These are phyloP conservation scores for Penicillium canariense DNA, from an alignment of 495 filamentous ascomycete species.

Conservation along the genomic window DNA sequence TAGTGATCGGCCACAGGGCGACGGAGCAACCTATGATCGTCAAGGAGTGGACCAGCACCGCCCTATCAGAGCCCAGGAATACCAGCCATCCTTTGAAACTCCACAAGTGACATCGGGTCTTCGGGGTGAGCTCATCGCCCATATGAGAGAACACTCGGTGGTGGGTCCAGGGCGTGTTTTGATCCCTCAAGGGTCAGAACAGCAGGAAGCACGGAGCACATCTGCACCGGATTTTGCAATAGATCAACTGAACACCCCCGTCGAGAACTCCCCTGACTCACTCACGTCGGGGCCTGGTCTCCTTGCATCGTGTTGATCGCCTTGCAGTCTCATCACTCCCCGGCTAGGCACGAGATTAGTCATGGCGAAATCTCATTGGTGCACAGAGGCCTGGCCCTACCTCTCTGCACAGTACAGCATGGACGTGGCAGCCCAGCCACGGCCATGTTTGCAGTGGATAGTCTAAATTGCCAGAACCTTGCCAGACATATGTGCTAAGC, in stretches of 20 bases:
- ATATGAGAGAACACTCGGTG: neutral
- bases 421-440: no score
- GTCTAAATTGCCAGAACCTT: no score
- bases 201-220: neutral
- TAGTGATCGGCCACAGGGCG: conserved; percentile 2
- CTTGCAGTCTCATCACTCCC: neutral
- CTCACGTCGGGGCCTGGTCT: neutral
- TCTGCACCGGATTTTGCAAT: neutral
- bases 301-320: neutral
- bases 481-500: no score
- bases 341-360: neutral
- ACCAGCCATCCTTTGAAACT: neutral
- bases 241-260: neutral
- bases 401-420: no score
- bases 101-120: neutral
- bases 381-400: no score
- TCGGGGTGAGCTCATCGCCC: neutral
- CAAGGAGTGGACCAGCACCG: neutral
- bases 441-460: no score
- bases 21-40: neutral
- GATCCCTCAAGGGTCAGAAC: neutral
- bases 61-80: neutral
- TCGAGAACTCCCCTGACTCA: neutral
- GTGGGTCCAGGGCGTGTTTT: neutral
- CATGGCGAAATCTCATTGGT: no score